A percentile compares a stretch with the other conserved stretches of the same genome.
Conservation (phyloP, 2,329 filamentous ascomycete species). For the Alternaria consortialis region DNA sequence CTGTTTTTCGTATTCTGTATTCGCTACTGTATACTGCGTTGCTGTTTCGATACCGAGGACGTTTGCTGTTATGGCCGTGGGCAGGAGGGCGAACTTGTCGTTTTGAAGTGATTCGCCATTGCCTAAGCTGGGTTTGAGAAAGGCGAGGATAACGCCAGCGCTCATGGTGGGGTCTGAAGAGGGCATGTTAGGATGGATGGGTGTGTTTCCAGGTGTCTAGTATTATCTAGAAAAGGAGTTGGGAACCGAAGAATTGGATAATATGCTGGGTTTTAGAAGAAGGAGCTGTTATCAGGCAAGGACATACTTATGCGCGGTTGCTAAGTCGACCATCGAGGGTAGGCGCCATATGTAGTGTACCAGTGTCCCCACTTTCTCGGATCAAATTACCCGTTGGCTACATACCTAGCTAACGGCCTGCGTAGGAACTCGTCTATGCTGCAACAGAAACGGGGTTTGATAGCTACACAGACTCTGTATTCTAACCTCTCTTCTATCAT, state of each 20-base stretch:
- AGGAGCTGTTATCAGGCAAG: neutral
- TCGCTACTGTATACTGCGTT: conserved; percentile 28
- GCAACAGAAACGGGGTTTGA: neutral
- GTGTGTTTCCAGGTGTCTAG: too few species aligned
- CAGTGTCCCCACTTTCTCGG: neutral
- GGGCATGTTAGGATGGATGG: neutral
- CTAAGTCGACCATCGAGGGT: neutral
- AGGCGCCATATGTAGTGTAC: neutral
- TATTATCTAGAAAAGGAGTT: neutral
- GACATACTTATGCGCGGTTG: neutral
- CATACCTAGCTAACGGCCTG: neutral
- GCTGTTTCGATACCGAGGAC: neutral
- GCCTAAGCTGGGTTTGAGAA: conserved; percentile 4
- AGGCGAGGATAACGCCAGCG: conserved; percentile 3
- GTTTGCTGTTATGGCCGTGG: neutral
- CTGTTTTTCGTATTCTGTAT: conserved; percentile 29
- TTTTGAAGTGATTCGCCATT: neutral
- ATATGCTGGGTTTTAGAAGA: neutral
- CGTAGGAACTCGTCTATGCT: neutral
- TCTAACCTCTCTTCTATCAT: neutral
- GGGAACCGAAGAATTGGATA: neutral
- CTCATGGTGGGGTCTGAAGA: neutral
- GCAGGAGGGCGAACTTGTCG: neutral
- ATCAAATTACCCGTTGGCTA: neutral
- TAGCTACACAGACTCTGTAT: neutral